These are phyloP conservation scores for Geotrichum siamense DNA, from an alignment of 1,139 yeast genomes.

Conservation along the genomic window DNA sequence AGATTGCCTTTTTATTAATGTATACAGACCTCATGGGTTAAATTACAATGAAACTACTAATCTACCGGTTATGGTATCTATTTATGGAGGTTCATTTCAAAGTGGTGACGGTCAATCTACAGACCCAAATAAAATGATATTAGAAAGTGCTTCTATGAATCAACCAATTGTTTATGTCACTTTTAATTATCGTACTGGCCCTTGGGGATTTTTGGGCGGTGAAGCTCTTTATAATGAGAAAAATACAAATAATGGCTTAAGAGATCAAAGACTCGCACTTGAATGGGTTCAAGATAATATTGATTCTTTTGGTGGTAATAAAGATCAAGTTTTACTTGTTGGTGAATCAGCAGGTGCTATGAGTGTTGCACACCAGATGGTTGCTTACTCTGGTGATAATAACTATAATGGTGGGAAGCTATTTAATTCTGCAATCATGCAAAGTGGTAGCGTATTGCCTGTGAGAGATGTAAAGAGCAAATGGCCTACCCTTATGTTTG, in stretches of 20 bases:
- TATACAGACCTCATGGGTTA: conserved; percentile 23
- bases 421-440: conserved; percentile 28
- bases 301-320: conserved; percentile 32
- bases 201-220: conserved; percentile 31
- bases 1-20: conserved; percentile 28
- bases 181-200: conserved; percentile 28
- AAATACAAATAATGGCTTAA: conserved; percentile 27
- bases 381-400: conserved; percentile 19
- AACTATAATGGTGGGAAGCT: conserved; percentile 18
- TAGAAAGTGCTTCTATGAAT: conserved; percentile 21
- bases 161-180: conserved; percentile 20
- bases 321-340: conserved; percentile 27
- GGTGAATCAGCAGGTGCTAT: conserved; percentile 35
- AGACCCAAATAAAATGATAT: conserved; percentile 18
- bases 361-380: conserved; percentile 27
- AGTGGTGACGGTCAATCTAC: conserved; percentile 21
- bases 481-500: conserved; percentile 13
- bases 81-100: conserved; percentile 32
- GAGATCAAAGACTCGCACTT: conserved; percentile 31
- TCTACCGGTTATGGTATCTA: conserved; percentile 29
- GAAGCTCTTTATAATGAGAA: conserved; percentile 21
- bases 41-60: not conserved
- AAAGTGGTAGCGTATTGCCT: conserved; percentile 21
- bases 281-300: conserved; percentile 33
- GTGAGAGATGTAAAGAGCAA: conserved; percentile 6